phyloP scores from a whole-genome alignment of 345 rosid species.

The Anacardium occidentale region DNA sequence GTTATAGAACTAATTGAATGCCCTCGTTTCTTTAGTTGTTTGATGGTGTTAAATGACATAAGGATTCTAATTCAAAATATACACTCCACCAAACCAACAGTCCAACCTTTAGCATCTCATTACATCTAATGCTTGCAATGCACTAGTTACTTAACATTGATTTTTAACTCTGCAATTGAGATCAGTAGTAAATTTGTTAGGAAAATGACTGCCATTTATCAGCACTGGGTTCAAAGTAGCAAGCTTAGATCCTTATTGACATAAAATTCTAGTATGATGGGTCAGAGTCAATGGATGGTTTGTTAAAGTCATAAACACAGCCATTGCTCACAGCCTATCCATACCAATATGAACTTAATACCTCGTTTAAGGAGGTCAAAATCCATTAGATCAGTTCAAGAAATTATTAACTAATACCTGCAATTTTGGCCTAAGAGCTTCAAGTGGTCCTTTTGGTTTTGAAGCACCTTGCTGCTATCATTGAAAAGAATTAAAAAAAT shows the following conservation, averaged over 20 bases:
- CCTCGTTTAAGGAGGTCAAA: background rate
- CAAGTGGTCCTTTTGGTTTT: conserved; percentile 98
- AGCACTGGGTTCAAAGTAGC: background rate
- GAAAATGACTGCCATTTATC: background rate
- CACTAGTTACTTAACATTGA: background rate
- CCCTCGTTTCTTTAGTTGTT: background rate
- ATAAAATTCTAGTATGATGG: background rate
- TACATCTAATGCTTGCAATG: background rate
- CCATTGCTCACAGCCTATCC: background rate
- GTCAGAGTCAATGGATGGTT: too few relatives aligned
- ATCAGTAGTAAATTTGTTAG: background rate
- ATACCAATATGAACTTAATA: background rate
- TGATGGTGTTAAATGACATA: background rate
- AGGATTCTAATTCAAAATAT: background rate
- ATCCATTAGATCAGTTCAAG: background rate
- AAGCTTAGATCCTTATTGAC: background rate
- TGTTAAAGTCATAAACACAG: too few relatives aligned
- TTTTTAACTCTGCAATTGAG: background rate
- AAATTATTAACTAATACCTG: conserved; percentile 50
- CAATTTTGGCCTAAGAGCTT: conserved; percentile 98
- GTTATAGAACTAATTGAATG: background rate
- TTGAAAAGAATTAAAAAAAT: conserved; percentile 11
- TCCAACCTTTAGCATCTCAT: background rate
- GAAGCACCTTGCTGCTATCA: conserved; percentile 87
- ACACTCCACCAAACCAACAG: background rate